Percentiles rank a stretch among this genome's conserved stretches.
These are phyloP conservation scores for Cyclostephanos tholiformis DNA, from an alignment of 108 stramenopile genomes.

Conservation along the genomic window DNA sequence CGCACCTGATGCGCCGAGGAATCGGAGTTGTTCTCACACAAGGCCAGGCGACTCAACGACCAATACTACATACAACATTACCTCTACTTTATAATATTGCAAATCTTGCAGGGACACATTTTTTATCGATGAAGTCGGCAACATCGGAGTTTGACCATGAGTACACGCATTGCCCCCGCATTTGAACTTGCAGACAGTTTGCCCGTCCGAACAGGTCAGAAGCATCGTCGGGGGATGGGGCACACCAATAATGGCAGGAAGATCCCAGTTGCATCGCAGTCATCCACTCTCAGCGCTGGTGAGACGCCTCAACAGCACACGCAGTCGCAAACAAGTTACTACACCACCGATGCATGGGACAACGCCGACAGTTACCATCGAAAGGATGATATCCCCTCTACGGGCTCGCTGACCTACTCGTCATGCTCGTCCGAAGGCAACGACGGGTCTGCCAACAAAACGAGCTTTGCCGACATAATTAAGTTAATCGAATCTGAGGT, in stretches of 20 bases:
- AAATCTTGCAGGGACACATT: no score
- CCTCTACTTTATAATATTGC: no score
- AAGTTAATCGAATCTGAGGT: conserved; percentile 44
- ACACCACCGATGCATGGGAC: conserved; percentile 28
- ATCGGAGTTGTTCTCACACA: no score
- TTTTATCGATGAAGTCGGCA: no score
- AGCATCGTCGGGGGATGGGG: conserved; percentile 40
- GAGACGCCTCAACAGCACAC: neutral
- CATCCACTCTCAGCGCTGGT: conserved; percentile 7
- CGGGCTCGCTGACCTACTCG: conserved; percentile 46
- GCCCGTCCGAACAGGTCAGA: conserved; percentile 30
- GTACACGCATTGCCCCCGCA: neutral
- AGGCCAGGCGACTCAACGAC: no score
- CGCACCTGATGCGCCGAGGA: no score
- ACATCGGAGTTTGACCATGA: neutral
- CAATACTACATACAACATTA: no score
- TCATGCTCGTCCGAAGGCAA: conserved; percentile 42
- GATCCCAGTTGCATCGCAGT: neutral
- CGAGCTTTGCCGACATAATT: conserved; percentile 48
- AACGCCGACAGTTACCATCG: conserved; percentile 2
- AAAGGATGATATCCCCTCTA: conserved; percentile 37
- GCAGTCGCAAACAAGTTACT: conserved; percentile 25
- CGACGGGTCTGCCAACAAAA: conserved; percentile 32
- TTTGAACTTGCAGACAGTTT: conserved; percentile 44
- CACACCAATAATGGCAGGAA: conserved; percentile 16